These are phyloP conservation scores for Rhynchosporium secalis DNA, from an alignment of 2,329 filamentous ascomycete genomes.

Conservation along the genomic window DNA sequence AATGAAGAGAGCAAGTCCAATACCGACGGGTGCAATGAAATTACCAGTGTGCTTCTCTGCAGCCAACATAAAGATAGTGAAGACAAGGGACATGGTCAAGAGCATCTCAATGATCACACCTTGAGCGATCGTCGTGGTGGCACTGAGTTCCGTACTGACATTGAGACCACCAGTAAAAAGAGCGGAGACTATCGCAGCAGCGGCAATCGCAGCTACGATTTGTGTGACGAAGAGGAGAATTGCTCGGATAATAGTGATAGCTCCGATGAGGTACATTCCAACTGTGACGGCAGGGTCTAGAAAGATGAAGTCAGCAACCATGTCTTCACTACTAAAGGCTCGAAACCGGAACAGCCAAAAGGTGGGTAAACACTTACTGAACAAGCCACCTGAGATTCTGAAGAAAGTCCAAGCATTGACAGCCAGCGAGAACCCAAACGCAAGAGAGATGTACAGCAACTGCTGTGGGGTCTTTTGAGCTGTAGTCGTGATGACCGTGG, in stretches of 20 bases:
- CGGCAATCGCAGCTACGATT: conserved; percentile 39
- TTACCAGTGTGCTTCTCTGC: conserved; percentile 46
- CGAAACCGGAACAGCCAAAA: conserved; percentile 12
- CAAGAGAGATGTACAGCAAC: conserved; percentile 32
- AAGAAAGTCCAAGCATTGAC: conserved; percentile 56
- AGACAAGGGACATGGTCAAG: conserved; percentile 48
- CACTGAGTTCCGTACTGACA: conserved; percentile 22
- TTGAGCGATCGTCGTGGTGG: conserved; percentile 39
- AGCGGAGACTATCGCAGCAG: conserved; percentile 43
- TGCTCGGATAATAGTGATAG: conserved; percentile 34
- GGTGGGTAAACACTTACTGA: conserved; percentile 44
- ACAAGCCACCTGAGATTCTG: conserved; percentile 49
- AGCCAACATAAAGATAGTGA: conserved; percentile 49
- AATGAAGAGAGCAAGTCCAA: conserved; percentile 49
- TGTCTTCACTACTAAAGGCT: background rate
- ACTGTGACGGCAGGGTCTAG: conserved; percentile 36
- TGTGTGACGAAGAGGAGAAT: conserved; percentile 36
- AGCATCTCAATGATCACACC: conserved; percentile 50
- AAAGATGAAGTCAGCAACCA: background rate
- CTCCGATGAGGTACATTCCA: conserved; percentile 40
- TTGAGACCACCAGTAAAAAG: conserved; percentile 20
- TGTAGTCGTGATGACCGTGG: conserved; percentile 18
- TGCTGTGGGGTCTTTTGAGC: conserved; percentile 17
- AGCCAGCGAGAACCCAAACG: conserved; percentile 41
- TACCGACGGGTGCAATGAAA: conserved; percentile 50